Evolutionary conservation across 2,329 filamentous ascomycete species (phyloP).

Genomic region (Aciculosporium take): DNA sequence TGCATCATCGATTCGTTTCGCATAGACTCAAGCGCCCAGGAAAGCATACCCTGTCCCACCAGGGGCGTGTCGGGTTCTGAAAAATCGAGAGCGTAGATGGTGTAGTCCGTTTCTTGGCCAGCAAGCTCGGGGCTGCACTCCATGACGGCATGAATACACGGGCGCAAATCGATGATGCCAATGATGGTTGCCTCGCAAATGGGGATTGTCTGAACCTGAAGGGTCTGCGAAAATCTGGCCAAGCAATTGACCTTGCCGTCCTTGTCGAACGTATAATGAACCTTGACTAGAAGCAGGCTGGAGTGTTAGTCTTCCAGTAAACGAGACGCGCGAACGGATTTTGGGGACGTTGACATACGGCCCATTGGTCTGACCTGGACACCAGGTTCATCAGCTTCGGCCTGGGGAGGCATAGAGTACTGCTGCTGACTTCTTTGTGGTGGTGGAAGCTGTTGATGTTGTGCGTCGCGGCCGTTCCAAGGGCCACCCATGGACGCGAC

Average conservation of each 20-base stretch:
- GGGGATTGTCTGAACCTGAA: slow-evolving; percentile 66
- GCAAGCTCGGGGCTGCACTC: slow-evolving; percentile 69
- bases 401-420: slow-evolving; percentile 17
- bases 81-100: slow-evolving; percentile 94
- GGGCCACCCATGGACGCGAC: slow-evolving; percentile 13
- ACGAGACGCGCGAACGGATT: slow-evolving; percentile 5
- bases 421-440: slow-evolving; percentile 1
- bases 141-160: slow-evolving; percentile 71
- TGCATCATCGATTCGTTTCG: slow-evolving; percentile 28
- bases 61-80: slow-evolving; percentile 88
- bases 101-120: slow-evolving; percentile 65
- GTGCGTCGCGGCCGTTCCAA: slow-evolving; percentile 4
- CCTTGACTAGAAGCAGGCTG: slow-evolving; percentile 54
- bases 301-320: slow-evolving; percentile 10
- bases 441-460: slow-evolving; percentile 3
- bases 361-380: slow-evolving; percentile 51
- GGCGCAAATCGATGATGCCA: slow-evolving; percentile 74
- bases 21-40: slow-evolving; percentile 51
- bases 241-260: slow-evolving; percentile 81
- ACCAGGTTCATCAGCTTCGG: slow-evolving; percentile 29
- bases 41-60: slow-evolving; percentile 91
- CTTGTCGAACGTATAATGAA: slow-evolving; percentile 90
- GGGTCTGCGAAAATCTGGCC: slow-evolving; percentile 65
- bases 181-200: slow-evolving; percentile 71
- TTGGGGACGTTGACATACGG: slow-evolving; percentile 40